phyloP scores from a whole-genome alignment of 352 stramenopile species.

The Paralagenidium karlingii region DNA sequence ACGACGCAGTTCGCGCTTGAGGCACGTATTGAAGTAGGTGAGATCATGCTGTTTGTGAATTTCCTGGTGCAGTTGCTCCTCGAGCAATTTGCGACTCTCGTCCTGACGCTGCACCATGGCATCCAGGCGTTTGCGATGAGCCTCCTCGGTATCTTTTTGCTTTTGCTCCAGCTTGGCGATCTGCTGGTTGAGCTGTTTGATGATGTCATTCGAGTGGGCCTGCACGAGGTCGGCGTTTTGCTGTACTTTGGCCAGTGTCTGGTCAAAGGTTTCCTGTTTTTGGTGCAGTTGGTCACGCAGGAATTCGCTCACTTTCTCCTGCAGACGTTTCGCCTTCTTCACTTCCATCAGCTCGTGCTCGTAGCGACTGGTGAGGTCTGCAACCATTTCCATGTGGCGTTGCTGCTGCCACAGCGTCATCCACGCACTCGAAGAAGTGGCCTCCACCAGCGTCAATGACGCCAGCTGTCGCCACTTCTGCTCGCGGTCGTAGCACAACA shows the following conservation, averaged over 20 bases:
- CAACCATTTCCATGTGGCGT: constrained; percentile 32
- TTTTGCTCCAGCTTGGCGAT: constrained; percentile 15
- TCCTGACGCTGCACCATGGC: constrained; percentile 22
- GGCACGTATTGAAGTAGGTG: no score
- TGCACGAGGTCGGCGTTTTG: constrained; percentile 28
- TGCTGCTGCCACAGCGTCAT: constrained; percentile 42
- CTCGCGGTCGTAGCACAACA: constrained; percentile 57
- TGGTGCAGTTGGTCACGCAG: constrained; percentile 26
- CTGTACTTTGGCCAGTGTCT: constrained; percentile 22
- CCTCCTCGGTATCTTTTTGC: constrained; percentile 16
- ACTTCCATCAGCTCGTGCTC: constrained; percentile 21
- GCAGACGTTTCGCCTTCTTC: constrained; percentile 27
- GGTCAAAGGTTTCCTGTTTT: no score
- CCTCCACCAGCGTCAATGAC: constrained; percentile 28
- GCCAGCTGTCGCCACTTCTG: constrained; percentile 38
- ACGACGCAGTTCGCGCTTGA: constrained; percentile 43
- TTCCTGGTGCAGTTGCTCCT: constrained; percentile 17
- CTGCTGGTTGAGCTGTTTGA: constrained; percentile 21
- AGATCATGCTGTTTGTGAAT: constrained; percentile 68
- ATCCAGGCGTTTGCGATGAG: constrained; percentile 28
- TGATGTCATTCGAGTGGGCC: constrained; percentile 25
- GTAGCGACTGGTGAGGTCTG: constrained; percentile 33
- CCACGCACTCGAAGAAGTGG: constrained; percentile 51
- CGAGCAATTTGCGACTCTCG: constrained; percentile 20
- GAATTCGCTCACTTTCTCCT: constrained; percentile 18